Conservation (phyloP, 169 alveolate genomes). For the Plasmodium vivax region DNA sequence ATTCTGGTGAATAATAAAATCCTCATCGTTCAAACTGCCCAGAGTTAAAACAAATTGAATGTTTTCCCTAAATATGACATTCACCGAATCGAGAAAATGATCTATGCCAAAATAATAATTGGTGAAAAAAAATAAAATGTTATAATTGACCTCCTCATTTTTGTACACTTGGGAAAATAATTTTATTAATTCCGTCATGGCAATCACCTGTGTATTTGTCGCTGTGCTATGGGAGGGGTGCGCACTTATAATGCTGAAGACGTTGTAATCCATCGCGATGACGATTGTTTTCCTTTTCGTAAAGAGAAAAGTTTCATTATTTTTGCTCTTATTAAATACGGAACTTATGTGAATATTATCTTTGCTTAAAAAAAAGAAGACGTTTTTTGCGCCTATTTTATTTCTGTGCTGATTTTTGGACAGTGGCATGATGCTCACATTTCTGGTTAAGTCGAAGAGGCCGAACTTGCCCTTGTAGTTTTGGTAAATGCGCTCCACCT, state of each 20-base stretch:
- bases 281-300: conserved; percentile 61
- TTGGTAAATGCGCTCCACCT: conserved; percentile 47
- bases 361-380: conserved; percentile 45
- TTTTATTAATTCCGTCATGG: conserved; percentile 15
- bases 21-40: conserved; percentile 26
- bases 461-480: conserved; percentile 50
- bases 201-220: conserved; percentile 31
- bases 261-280: conserved; percentile 34
- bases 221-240: conserved; percentile 25
- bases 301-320: conserved; percentile 44
- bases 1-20: conserved; percentile 14
- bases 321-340: conserved; percentile 37
- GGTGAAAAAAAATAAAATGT: conserved; percentile 52
- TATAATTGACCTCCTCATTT: conserved; percentile 51
- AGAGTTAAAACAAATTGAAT: conserved; percentile 46
- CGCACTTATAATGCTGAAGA: conserved; percentile 22
- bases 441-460: conserved; percentile 68
- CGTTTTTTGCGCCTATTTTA: conserved; percentile 14
- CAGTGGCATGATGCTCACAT: conserved; percentile 27
- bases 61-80: conserved; percentile 40
- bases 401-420: conserved; percentile 3
- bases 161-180: conserved; percentile 36
- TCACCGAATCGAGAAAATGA: conserved; percentile 24
- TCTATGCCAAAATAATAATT: conserved; percentile 60
- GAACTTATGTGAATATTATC: conserved; percentile 45